Conservation (phyloP, 2,329 filamentous ascomycete species). For the Oidium heveae region DNA sequence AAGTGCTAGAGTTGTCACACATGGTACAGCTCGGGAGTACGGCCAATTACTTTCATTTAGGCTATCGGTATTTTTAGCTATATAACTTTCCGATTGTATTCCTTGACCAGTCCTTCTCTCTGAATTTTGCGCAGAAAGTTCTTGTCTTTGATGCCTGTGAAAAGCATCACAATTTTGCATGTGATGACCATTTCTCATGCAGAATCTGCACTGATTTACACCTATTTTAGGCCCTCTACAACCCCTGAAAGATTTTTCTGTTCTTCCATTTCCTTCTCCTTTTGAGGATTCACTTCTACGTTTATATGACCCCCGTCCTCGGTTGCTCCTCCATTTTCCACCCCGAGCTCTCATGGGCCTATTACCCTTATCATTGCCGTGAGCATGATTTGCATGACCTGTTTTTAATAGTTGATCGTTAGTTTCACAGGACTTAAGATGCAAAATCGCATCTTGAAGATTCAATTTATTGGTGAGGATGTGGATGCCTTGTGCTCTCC, state of each 20-base stretch:
- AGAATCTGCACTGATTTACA: background rate
- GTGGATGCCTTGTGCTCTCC: background rate
- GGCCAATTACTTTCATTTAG: background rate
- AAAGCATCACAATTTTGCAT: background rate
- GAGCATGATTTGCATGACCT: background rate
- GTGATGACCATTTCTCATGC: background rate
- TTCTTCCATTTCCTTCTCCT: background rate
- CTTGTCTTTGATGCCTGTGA: background rate
- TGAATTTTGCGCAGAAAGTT: background rate
- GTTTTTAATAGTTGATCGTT: background rate
- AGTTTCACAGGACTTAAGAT: background rate
- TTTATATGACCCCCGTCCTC: background rate
- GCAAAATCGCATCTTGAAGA: background rate
- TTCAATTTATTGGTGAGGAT: background rate
- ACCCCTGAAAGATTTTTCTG: background rate
- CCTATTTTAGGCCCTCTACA: background rate
- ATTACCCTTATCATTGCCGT: background rate
- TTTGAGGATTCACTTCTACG: background rate
- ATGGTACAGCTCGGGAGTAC: background rate
- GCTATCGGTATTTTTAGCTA: background rate
- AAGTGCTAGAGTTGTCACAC: background rate
- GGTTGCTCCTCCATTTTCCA: background rate
- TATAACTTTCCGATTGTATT: background rate
- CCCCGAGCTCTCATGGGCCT: too few relatives aligned
- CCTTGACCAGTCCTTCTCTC: background rate